phyloP scores from a whole-genome alignment of 2,329 filamentous ascomycete genomes.

The Blumeria graminis region DNA sequence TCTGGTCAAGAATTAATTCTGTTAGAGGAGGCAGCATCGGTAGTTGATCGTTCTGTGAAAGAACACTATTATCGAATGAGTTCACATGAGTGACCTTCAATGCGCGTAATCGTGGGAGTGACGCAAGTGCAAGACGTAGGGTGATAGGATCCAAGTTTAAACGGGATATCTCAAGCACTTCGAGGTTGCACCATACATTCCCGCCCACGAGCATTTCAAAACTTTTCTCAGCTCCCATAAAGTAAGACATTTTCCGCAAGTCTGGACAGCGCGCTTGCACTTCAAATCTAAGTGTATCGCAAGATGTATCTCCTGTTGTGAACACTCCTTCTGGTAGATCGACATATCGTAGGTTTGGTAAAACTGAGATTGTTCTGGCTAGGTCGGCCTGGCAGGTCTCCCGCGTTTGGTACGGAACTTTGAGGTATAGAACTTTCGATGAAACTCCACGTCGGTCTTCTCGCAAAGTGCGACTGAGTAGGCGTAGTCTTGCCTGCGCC shows the following conservation, averaged over 20 bases:
- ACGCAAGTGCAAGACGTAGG: conserved; percentile 45
- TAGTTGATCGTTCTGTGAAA: conserved; percentile 37
- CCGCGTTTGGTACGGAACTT: conserved; percentile 84
- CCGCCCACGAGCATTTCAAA: conserved; percentile 44
- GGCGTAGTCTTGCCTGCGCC: conserved; percentile 46
- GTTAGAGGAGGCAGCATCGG: conserved; percentile 53
- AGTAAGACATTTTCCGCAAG: conserved; percentile 74
- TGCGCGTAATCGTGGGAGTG: conserved; percentile 42
- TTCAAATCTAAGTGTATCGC: conserved; percentile 55
- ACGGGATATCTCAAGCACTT: conserved; percentile 45
- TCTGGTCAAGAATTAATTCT: conserved; percentile 47
- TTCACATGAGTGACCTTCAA: conserved; percentile 48
- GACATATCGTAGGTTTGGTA: conserved; percentile 68
- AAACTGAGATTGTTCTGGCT: conserved; percentile 61
- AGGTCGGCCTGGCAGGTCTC: conserved; percentile 63
- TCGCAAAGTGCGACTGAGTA: conserved; percentile 62
- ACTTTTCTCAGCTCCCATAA: conserved; percentile 51
- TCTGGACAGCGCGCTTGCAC: conserved; percentile 63
- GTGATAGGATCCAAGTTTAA: conserved; percentile 46
- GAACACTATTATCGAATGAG: conserved; percentile 54
- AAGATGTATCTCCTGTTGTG: conserved; percentile 56
- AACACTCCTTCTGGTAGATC: conserved; percentile 66
- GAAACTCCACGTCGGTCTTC: conserved; percentile 45
- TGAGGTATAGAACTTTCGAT: conserved; percentile 49
- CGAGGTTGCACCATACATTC: conserved; percentile 42